Conservation (phyloP, 495 filamentous ascomycete genomes). For the Hyaloscypha finlandica region DNA sequence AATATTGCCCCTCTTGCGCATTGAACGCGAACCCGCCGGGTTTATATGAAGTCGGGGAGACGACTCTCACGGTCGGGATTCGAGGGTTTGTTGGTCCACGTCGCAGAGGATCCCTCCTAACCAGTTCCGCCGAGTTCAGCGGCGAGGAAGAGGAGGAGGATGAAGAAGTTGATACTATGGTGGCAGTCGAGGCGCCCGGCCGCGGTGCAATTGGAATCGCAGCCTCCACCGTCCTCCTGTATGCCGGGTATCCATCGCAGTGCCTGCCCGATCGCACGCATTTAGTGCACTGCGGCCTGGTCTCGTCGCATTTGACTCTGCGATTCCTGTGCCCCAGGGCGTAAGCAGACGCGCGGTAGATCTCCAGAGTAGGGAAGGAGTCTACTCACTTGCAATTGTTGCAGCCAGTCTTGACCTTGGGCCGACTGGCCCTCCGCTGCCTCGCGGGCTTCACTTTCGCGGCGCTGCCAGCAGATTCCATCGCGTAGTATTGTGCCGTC, state of each 20-base stretch:
- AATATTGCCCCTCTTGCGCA: conserved; percentile 54
- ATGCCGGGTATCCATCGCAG: conserved; percentile 55
- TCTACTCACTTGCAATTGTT: conserved; percentile 57
- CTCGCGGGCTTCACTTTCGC: conserved; percentile 11
- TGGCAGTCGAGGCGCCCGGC: conserved; percentile 22
- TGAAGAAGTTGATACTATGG: conserved; percentile 11
- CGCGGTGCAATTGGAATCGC: conserved; percentile 29
- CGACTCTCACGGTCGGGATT: conserved; percentile 26
- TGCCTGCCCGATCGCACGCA: conserved; percentile 53
- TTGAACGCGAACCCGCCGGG: conserved; percentile 26
- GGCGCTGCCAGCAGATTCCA: conserved; percentile 6
- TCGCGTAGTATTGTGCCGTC: conserved; percentile 11
- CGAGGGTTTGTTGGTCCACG: conserved; percentile 28
- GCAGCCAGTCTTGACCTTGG: conserved; percentile 49
- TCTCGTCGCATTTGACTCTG: conserved; percentile 69
- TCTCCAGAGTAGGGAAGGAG: conserved; percentile 1
- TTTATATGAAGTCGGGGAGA: conserved; percentile 21
- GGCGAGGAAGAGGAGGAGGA: conserved; percentile 5
- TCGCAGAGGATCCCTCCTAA: conserved; percentile 3
- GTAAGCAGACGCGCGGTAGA: conserved; percentile 18
- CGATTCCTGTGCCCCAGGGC: conserved; percentile 47
- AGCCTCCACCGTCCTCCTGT: conserved; percentile 29
- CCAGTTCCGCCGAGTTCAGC: conserved; percentile 8
- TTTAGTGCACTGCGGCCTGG: conserved; percentile 56
- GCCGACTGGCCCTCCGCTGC: conserved; percentile 29